These are phyloP conservation scores for Yarrowia phangngaensis DNA, from an alignment of 805 yeast genomes.

Conservation along the genomic window DNA sequence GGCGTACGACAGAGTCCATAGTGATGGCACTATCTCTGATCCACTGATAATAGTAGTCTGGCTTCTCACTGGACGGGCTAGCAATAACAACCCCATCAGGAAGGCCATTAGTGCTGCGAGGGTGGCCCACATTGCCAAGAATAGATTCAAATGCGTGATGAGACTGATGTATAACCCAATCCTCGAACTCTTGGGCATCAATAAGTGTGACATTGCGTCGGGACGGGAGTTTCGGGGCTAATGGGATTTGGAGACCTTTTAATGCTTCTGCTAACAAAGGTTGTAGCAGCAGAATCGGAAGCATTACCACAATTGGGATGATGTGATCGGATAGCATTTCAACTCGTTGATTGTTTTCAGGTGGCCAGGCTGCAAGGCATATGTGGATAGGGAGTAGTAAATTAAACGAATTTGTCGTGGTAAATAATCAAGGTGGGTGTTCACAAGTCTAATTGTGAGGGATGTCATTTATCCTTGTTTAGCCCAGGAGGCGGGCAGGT, in stretches of 20 bases:
- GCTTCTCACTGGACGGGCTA: constrained; percentile 65
- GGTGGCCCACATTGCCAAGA: constrained; percentile 6
- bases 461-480: too few relatives aligned
- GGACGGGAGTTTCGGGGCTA: background rate
- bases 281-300: too few relatives aligned
- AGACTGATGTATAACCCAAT: constrained; percentile 3
- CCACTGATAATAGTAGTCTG: constrained; percentile 90
- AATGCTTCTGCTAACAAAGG: too few relatives aligned
- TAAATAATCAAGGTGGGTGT: too few relatives aligned
- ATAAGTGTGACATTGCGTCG: constrained; percentile 15
- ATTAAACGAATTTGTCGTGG: too few relatives aligned
- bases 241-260: constrained; percentile 10
- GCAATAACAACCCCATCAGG: constrained; percentile 44
- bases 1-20: constrained; percentile 50
- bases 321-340: too few relatives aligned
- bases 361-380: too few relatives aligned
- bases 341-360: too few relatives aligned
- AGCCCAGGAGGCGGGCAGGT: too few relatives aligned
- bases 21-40: constrained; percentile 84
- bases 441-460: too few relatives aligned
- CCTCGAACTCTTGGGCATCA: constrained; percentile 11
- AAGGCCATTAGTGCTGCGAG: background rate
- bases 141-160: constrained; percentile 16
- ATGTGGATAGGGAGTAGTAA: too few relatives aligned
- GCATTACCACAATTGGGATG: too few relatives aligned